A percentile compares a stretch with the other conserved stretches of the same genome.
These are phyloP conservation scores for Skeletonema menzelii DNA, from an alignment of 108 stramenopile species.

Conservation along the genomic window DNA sequence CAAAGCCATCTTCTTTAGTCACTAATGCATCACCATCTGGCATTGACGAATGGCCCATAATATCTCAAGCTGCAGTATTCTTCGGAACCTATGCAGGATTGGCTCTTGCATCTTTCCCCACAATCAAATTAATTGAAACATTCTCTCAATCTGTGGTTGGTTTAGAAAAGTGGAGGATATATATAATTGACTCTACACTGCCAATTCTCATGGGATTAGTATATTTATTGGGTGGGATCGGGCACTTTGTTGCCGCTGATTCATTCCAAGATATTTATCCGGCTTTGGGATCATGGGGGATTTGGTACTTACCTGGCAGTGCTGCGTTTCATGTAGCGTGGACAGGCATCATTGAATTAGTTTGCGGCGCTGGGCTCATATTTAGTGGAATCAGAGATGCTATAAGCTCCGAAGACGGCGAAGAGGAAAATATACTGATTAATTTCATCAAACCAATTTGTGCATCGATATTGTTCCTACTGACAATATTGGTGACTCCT, in stretches of 20 bases:
- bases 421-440: conserved; percentile 1
- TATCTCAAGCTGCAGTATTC: conserved; percentile 37
- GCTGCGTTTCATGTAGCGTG: conserved; percentile 77
- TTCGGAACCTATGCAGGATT: conserved; percentile 33
- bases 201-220: conserved; percentile 62
- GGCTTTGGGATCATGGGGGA: conserved; percentile 78
- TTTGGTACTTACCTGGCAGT: conserved; percentile 75
- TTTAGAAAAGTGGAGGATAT: conserved; percentile 14
- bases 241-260: conserved; percentile 64
- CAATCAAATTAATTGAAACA: conserved; percentile 21
- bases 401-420: conserved; percentile 7
- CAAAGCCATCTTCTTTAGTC: neutral
- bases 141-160: conserved; percentile 25
- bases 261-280: conserved; percentile 76
- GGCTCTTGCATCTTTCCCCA: conserved; percentile 22
- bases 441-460: conserved; percentile 43
- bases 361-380: conserved; percentile 57
- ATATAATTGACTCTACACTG: conserved; percentile 47
- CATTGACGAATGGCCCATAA: conserved; percentile 42
- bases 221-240: conserved; percentile 63
- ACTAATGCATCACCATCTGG: conserved; percentile 31
- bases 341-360: conserved; percentile 74
- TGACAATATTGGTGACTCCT: conserved; percentile 73
- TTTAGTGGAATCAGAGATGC: conserved; percentile 35
- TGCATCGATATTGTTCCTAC: conserved; percentile 53